Evolutionary conservation across 768 basidiomycete genomes (phyloP), one percentile per base, ranked within the genome.

Genomic region (Serendipita indica): DNA sequence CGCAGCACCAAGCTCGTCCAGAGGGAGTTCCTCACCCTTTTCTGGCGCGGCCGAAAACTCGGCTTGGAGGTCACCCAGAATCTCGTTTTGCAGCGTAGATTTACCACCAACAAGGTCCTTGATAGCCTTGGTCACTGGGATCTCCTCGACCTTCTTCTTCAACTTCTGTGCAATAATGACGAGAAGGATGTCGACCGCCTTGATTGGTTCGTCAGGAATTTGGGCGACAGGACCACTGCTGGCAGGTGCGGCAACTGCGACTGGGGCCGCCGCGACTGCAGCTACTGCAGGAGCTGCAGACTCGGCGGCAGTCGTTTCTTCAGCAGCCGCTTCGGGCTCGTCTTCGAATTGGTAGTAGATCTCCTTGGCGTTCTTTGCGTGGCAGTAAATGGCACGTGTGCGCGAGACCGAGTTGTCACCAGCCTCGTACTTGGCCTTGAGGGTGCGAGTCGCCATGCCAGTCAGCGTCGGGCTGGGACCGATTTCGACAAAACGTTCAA

Each of bases 81-180:
- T 97, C 70, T 99, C 96, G 69, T 99, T 99, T 72, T 98, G 96
- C 60, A 99, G 76, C 0, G 96, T 99, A 16, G 94, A 98, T 72
- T 99, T 99, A 63, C 96, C 96, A 28, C 91, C 91, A 45, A 96
- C 93, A 58, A 99, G 85, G 66, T 99, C 96, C 72, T 99, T 98
- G 76, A 99, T 92, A 0, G 91, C 86, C 71, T 99, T 99, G 61
- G 82, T 78, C 4, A 92, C 74, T 3, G 92, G 89, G 59, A 98
- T 75, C 66, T 98, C 96, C 52, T 84, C 80, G 28, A 92, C 77
- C 58, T 76, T 79, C 78, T 99, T 99, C 83, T 99, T 99, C 67
- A 99, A 74, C 72, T 99, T 99, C 75, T 99, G 96, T 0, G 96
- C 91, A 60, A 99, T 86, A 69, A 98, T 83, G 63, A 82, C 79